These are phyloP conservation scores for Lepidopterella palustris DNA, from an alignment of 495 filamentous ascomycete genomes.

Conservation along the genomic window DNA sequence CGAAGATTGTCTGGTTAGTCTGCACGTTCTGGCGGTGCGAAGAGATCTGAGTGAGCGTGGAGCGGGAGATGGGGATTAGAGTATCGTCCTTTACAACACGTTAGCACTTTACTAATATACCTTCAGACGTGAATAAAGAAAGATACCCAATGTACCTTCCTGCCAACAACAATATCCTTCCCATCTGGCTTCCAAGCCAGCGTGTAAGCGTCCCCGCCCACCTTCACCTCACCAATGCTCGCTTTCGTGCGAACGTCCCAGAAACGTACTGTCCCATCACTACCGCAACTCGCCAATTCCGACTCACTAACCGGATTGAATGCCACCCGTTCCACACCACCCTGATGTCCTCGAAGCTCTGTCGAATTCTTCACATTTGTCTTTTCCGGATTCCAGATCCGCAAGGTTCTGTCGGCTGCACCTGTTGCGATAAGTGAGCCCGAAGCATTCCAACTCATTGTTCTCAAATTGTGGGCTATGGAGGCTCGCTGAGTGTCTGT, in stretches of 20 bases:
- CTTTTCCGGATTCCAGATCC: slow-evolving; percentile 90
- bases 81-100: slow-evolving; percentile 54
- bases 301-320: slow-evolving; percentile 87
- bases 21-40: slow-evolving; percentile 65
- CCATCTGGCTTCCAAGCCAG: slow-evolving; percentile 89
- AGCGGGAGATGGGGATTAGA: slow-evolving; percentile 51
- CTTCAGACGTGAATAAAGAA: not conserved
- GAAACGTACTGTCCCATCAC: slow-evolving; percentile 78
- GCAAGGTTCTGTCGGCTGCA: slow-evolving; percentile 69
- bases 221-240: slow-evolving; percentile 64
- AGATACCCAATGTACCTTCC: slow-evolving; percentile 52
- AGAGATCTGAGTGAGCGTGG: slow-evolving; percentile 43
- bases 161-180: slow-evolving; percentile 70
- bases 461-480: slow-evolving; percentile 47
- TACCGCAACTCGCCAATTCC: slow-evolving; percentile 77
- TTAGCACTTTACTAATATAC: not conserved
- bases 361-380: slow-evolving; percentile 73
- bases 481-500: slow-evolving; percentile 22
- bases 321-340: slow-evolving; percentile 73
- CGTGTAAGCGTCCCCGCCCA: slow-evolving; percentile 75
- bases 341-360: slow-evolving; percentile 74
- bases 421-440: slow-evolving; percentile 85
- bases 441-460: slow-evolving; percentile 83
- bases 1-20: slow-evolving; percentile 80
- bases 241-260: slow-evolving; percentile 90